Evolutionary conservation across 202 grass and related monocot species (phyloP), one percentile per base, ranked within the genome.

Genomic region (Cymbopogon flexuosus): DNA sequence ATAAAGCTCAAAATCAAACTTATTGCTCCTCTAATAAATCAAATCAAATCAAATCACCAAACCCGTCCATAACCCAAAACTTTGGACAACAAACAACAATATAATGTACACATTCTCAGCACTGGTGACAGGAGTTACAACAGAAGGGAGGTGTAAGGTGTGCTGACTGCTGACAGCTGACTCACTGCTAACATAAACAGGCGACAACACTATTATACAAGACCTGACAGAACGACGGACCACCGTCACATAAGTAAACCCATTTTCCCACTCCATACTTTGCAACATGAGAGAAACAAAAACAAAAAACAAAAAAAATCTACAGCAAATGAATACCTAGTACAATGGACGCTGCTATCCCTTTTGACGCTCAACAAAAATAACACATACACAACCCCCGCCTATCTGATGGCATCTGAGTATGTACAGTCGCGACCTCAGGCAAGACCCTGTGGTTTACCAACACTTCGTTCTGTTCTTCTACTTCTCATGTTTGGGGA

Each of bases 271-370:
- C 64, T 77, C 78, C 73, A 84, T 71, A 70, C 65, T 68, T 61
- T 43, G 60, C 68, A 86, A 78, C 68, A 62, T 63, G 51, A 19
- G 67, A 47, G 10, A 23, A 4, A n/a, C n/a, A n/a, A n/a, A n/a
- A n/a, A n/a, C n/a, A n/a, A n/a, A n/a, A 5, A 49, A 7, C 8
- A 57, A 57, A 2, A 69, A 46, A 27, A 93, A 83, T 80, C 77
- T 84, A 84, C 77, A 86, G 49, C 34, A 12, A 88, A 90, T 84
- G 91, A 93, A 93, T 93, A 88, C 88, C 77, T 90, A 82, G 69
- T 72, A 88, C 67, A 88, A 75, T 83, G 83, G 86, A 88, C 68
- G 73, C 84, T 61, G 30, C 19, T 72, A 84, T 27, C 78, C 72
- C 62, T 56, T 86, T 75, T 5, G 39, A 59, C 41, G 30, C 72